A percentile compares a stretch with the other conserved stretches of the same genome.
Evolutionary conservation across 2,329 filamentous ascomycete genomes (phyloP).

Genomic region (Calonectria honghensis): DNA sequence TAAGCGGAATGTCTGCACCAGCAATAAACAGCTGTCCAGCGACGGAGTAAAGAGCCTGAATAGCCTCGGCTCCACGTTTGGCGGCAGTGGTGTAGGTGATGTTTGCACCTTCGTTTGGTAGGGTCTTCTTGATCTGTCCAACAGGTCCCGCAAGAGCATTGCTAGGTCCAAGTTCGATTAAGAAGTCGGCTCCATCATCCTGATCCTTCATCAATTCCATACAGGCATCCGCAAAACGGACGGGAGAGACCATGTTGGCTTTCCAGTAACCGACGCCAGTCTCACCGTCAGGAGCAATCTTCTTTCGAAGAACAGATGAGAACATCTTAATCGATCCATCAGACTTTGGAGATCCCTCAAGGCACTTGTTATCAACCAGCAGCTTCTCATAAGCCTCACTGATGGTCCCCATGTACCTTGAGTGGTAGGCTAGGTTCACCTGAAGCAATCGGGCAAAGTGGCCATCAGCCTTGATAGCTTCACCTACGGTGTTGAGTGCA

Average conservation of each 20-base stretch:
- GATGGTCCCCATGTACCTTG: slow-evolving; percentile 28
- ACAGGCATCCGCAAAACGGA: slow-evolving; percentile 61
- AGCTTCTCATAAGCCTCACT: slow-evolving; percentile 32
- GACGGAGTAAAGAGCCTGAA: slow-evolving; percentile 19
- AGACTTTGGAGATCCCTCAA: slow-evolving; percentile 20
- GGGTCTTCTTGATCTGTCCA: slow-evolving; percentile 48
- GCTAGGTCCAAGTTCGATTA: slow-evolving; percentile 57
- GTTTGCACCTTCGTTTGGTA: slow-evolving; percentile 24
- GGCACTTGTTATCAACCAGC: slow-evolving; percentile 41
- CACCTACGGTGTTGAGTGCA: slow-evolving; percentile 25
- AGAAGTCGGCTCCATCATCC: slow-evolving; percentile 38
- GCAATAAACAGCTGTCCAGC: slow-evolving; percentile 32
- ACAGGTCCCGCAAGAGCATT: slow-evolving; percentile 52
- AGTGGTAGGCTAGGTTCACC: slow-evolving; percentile 34
- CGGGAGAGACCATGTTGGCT: slow-evolving; percentile 60
- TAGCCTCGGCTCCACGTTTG: slow-evolving; percentile 2
- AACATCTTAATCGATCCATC: slow-evolving; percentile 34
- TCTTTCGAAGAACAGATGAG: slow-evolving; percentile 31
- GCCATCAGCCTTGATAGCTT: slow-evolving; percentile 29
- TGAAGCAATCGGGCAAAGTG: slow-evolving; percentile 33
- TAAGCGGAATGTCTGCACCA: slow-evolving; percentile 22
- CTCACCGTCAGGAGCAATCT: slow-evolving; percentile 15
- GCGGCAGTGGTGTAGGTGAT: slow-evolving; percentile 17
- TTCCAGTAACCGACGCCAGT: slow-evolving; percentile 59
- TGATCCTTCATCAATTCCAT: slow-evolving; percentile 42